Evolutionary conservation across 2,329 filamentous ascomycete genomes (phyloP).

Genomic region (Epichloe glyceriae): DNA sequence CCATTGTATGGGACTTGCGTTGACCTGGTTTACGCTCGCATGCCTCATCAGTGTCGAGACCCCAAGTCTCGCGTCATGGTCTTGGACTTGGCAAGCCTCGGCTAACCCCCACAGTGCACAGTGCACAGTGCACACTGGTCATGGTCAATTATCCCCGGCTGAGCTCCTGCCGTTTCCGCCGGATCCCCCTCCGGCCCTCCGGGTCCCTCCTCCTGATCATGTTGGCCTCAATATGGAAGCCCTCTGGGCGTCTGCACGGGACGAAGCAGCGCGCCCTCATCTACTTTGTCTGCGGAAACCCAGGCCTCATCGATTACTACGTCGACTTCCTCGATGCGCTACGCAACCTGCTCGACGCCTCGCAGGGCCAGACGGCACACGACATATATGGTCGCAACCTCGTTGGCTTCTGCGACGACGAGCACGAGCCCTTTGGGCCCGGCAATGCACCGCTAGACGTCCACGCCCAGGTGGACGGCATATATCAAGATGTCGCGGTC

Average conservation of each 20-base stretch:
- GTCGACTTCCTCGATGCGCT: conserved; percentile 49
- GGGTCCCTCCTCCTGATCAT: conserved; percentile 2
- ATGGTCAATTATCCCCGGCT: no score
- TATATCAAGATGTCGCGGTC: conserved; percentile 27
- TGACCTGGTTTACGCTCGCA: not conserved
- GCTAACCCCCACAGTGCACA: no score
- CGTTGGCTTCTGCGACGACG: conserved; percentile 42
- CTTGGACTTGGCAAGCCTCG: no score
- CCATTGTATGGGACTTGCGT: not conserved
- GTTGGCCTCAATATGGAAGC: conserved; percentile 17
- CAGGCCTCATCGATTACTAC: conserved; percentile 65
- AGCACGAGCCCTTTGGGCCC: conserved; percentile 32
- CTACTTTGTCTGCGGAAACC: conserved; percentile 66
- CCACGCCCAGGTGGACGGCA: conserved; percentile 37
- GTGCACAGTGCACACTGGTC: no score
- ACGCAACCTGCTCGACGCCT: conserved; percentile 35
- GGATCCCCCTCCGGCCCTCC: no score
- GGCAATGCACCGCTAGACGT: conserved; percentile 35
- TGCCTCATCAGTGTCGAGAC: no score
- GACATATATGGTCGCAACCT: conserved; percentile 47
- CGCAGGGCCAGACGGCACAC: conserved; percentile 27
- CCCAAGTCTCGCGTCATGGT: no score
- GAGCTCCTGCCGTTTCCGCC: no score
- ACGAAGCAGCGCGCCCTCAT: conserved; percentile 34
- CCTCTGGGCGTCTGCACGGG: conserved; percentile 12